These are phyloP conservation scores for Dactylonectria estremocensis DNA, from an alignment of 2,329 filamentous ascomycete species.

Conservation along the genomic window DNA sequence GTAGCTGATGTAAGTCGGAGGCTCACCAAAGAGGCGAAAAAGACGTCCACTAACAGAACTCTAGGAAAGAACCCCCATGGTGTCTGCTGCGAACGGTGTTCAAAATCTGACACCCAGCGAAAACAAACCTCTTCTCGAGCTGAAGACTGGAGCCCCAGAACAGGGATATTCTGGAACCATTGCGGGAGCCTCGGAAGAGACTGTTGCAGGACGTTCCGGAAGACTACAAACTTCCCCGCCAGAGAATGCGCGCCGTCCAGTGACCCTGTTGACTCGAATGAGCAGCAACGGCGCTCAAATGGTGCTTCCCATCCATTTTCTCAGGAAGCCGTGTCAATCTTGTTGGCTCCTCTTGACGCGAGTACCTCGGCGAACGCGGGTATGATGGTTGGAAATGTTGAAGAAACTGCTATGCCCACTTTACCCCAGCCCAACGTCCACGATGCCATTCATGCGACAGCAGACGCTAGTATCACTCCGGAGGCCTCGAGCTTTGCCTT, in stretches of 20 bases:
- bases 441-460: background rate
- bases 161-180: background rate
- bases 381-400: background rate
- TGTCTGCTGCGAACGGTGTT: background rate
- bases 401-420: background rate
- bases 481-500: background rate
- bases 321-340: conserved; percentile 1
- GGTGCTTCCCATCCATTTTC: background rate
- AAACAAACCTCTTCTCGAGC: background rate
- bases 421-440: background rate
- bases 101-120: background rate
- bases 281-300: background rate
- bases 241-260: background rate
- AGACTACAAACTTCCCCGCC: background rate
- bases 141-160: background rate
- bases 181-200: background rate
- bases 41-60: background rate
- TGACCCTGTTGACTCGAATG: background rate
- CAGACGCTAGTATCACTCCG: background rate
- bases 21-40: too few species aligned
- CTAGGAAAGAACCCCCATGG: background rate
- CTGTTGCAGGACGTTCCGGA: background rate
- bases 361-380: background rate
- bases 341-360: background rate
- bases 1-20: conserved; percentile 31